Evolutionary conservation across 2,329 filamentous ascomycete species (phyloP), one percentile per base, ranked within the genome.

Genomic region (Aureobasidium sp.): DNA sequence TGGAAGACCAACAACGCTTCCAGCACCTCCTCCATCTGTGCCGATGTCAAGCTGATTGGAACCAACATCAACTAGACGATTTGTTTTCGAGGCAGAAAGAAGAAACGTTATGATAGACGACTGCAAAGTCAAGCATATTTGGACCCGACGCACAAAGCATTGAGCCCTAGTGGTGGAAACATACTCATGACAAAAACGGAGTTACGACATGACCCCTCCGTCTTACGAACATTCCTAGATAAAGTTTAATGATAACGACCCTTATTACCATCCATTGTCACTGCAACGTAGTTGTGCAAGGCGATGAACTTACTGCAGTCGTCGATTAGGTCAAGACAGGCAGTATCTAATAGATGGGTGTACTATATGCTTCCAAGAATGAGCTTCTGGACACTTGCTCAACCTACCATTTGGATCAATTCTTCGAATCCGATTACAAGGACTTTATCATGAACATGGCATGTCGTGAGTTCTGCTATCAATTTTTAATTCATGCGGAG

Each of bases 11-110:
- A 10, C 59, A 47, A 47, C 14, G 49, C 50, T 44, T 16, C 59
- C 32, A 47, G n/a, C 32, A 30, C 11, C 32, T 11, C 6, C 25
- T 29, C 37, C 30, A 45, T 21, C 8, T 61, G 59, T n/a, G 59
- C 59, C 27, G 59, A 61, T 47, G 59, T 61, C 41, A 32, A 49
- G 14, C 25, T 61, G 41, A 8, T 61, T 27, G 59, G 36, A 47
- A 14, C 16, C 41, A 61, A 61, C 42, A 39, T 61, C n/a, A 27
- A 42, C 54, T 58, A 58, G 25, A 41, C 13, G 13, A 2, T 3
- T 29, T 8, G 7, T n/a, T 39, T 3, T 53, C 11, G 16, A 39
- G 27, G 14, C 13, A n/a, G 36, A 9, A 53, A 5, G 36, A n/a
- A 11, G n/a, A 13, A 30, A 41, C 36, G 25, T 25, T 10, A 30